A percentile compares a stretch with the other conserved stretches of the same genome.
These are phyloP conservation scores for Tricholoma matsutake DNA, from an alignment of 768 basidiomycete species.

Conservation along the genomic window DNA sequence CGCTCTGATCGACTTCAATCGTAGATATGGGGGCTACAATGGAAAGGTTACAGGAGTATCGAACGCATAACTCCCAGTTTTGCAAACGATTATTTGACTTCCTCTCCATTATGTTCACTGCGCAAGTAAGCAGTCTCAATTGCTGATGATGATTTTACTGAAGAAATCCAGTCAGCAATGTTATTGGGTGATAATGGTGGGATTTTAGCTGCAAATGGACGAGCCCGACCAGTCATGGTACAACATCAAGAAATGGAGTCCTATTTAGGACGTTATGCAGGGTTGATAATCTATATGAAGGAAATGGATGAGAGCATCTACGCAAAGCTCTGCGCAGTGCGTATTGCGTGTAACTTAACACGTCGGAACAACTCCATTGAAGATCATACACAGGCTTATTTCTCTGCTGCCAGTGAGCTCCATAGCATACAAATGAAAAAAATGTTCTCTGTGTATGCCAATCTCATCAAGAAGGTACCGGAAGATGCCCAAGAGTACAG, in stretches of 20 bases:
- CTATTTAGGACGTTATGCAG: slow-evolving; percentile 85
- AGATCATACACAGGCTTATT: slow-evolving; percentile 69
- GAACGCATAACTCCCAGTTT: slow-evolving; percentile 87
- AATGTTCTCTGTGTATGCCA: slow-evolving; percentile 56
- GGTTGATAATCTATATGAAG: slow-evolving; percentile 87
- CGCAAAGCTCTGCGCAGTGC: slow-evolving; percentile 84
- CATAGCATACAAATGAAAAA: slow-evolving; percentile 80
- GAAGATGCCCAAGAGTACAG: slow-evolving; percentile 79
- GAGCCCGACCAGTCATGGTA: slow-evolving; percentile 46
- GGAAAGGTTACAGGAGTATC: slow-evolving; percentile 88
- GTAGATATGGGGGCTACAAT: slow-evolving; percentile 96
- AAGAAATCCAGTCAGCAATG: slow-evolving; percentile 52
- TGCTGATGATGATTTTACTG: background rate
- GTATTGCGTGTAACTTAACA: slow-evolving; percentile 42
- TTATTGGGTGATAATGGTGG: slow-evolving; percentile 65
- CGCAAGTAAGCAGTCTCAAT: slow-evolving; percentile 55
- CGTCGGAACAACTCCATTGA: background rate
- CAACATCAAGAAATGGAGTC: slow-evolving; percentile 75
- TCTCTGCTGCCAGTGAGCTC: slow-evolving; percentile 79
- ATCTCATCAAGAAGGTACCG: slow-evolving; percentile 57
- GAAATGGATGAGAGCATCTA: slow-evolving; percentile 94
- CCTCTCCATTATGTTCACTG: slow-evolving; percentile 86
- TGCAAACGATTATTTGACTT: slow-evolving; percentile 91
- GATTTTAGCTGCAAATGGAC: slow-evolving; percentile 39
- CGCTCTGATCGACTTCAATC: slow-evolving; percentile 5